phyloP scores from a whole-genome alignment of 202 grass and related monocot species.

The Setaria viridis region DNA sequence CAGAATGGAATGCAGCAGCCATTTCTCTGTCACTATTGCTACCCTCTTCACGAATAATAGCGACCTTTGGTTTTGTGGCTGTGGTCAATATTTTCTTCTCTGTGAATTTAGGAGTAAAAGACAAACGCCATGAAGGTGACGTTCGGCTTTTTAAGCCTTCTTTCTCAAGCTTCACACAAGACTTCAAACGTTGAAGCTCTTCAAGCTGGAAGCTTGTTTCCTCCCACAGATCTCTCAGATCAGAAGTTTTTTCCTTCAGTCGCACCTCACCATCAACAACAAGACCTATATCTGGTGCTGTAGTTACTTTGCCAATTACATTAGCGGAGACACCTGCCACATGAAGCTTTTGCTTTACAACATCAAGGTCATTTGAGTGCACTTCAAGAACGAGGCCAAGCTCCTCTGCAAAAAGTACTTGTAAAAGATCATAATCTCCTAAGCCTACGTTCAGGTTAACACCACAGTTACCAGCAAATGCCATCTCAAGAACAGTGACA shows the following conservation, averaged over 20 bases:
- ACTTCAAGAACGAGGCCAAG: constrained; percentile 78
- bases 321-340: constrained; percentile 56
- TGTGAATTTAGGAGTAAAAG: constrained; percentile 65
- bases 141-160: constrained; percentile 66
- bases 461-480: constrained; percentile 84
- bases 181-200: constrained; percentile 63
- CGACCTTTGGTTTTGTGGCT: constrained; percentile 72
- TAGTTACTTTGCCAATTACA: constrained; percentile 68
- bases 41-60: constrained; percentile 80
- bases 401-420: constrained; percentile 78
- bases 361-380: constrained; percentile 45
- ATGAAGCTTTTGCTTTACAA: constrained; percentile 64
- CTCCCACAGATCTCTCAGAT: constrained; percentile 82
- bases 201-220: constrained; percentile 86
- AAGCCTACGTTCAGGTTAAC: constrained; percentile 64
- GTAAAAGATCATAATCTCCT: constrained; percentile 50
- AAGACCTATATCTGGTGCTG: constrained; percentile 51
- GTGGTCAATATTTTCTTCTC: constrained; percentile 52
- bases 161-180: constrained; percentile 77
- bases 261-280: constrained; percentile 57
- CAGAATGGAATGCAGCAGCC: constrained; percentile 73
- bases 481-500: constrained; percentile 77
- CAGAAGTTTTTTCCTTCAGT: constrained; percentile 68
- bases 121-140: constrained; percentile 63
- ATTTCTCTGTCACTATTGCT: constrained; percentile 83